Evolutionary conservation across 257 asterid genomes (phyloP).

Genomic region (Fraxinus cuspidata): DNA sequence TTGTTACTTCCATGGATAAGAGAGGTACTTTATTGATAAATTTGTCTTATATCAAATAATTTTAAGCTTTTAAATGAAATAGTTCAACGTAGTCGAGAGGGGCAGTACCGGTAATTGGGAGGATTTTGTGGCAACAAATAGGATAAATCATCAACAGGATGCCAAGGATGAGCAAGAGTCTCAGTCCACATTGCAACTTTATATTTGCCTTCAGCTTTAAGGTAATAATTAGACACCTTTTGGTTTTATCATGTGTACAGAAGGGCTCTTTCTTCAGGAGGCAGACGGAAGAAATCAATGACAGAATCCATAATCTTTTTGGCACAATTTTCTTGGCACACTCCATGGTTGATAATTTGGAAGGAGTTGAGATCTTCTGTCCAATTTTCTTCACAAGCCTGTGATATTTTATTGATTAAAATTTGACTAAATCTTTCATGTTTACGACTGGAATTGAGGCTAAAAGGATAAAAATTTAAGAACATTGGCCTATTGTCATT

Average conservation of each 20-base stretch:
- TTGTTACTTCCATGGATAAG: no score
- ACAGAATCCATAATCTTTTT: not conserved
- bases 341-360: slow-evolving; percentile 1
- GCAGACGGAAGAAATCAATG: not conserved
- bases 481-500: not conserved
- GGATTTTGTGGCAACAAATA: slow-evolving; percentile 15
- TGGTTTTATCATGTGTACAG: slow-evolving; percentile 8
- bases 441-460: not conserved
- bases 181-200: slow-evolving; percentile 3
- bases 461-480: not conserved
- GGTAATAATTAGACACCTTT: slow-evolving; percentile 1
- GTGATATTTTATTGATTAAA: slow-evolving; percentile 2
- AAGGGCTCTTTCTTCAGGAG: slow-evolving; percentile 7
- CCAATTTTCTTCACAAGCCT: not conserved
- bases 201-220: not conserved
- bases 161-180: slow-evolving; percentile 16
- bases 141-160: not conserved
- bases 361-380: no score
- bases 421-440: not conserved
- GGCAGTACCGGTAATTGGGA: not conserved
- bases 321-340: slow-evolving; percentile 3
- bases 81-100: no score
- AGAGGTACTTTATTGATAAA: not conserved
- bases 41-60: no score
- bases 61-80: no score